phyloP scores from a whole-genome alignment of 768 basidiomycete species.

The Pleurotus salmoneostramineus region DNA sequence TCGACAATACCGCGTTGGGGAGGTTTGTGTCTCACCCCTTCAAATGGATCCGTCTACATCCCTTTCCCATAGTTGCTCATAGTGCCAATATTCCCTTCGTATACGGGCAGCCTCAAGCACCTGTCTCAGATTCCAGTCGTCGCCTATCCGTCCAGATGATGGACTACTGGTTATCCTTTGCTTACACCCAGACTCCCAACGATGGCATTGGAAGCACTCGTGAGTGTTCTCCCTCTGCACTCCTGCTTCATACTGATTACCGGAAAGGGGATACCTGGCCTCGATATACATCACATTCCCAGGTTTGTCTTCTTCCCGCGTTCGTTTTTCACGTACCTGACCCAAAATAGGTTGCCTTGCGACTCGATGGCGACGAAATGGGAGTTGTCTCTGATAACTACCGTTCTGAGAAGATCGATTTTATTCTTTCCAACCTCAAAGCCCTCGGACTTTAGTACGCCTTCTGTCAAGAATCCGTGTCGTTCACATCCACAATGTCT shows the following conservation, averaged over 20 bases:
- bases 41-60: background rate
- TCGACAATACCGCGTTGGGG: background rate
- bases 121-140: slow-evolving; percentile 7
- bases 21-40: background rate
- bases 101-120: slow-evolving; percentile 16
- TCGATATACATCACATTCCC: background rate
- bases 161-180: slow-evolving; percentile 48
- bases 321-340: background rate
- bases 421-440: background rate
- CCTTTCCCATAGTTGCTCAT: slow-evolving; percentile 19
- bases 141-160: slow-evolving; percentile 31
- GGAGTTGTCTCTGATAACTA: background rate
- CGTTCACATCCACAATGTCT: no score
- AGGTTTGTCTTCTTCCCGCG: background rate
- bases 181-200: slow-evolving; percentile 36
- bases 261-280: background rate
- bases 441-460: no score
- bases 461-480: no score
- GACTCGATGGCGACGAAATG: background rate
- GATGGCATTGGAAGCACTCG: slow-evolving; percentile 32
- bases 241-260: background rate
- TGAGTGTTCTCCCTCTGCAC: slow-evolving; percentile 13
- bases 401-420: background rate
- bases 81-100: slow-evolving; percentile 25
- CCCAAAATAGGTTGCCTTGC: background rate